A percentile compares a stretch with the other conserved stretches of the same genome.
Evolutionary conservation across 495 filamentous ascomycete species (phyloP).

Genomic region (Trichocladium uniseriatum): DNA sequence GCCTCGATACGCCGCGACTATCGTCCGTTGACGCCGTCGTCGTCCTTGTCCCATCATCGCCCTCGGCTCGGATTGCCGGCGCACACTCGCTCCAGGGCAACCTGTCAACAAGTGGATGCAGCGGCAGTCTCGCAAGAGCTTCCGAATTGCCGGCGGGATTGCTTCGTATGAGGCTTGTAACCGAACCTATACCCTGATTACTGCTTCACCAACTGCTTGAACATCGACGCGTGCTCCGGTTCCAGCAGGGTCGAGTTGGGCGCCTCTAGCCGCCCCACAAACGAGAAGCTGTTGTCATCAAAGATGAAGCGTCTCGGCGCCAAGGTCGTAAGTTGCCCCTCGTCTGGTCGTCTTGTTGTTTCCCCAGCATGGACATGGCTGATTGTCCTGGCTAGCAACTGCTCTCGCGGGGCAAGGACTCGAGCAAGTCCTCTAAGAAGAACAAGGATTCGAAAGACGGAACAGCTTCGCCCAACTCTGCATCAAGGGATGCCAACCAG

Average conservation of each 20-base stretch:
- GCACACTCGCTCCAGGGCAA: neutral
- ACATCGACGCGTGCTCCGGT: constrained; percentile 6
- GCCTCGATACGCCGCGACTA: constrained; percentile 5
- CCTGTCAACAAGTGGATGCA: neutral
- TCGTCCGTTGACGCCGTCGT: neutral
- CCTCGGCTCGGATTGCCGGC: neutral
- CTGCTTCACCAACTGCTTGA: neutral
- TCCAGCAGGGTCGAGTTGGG: constrained; percentile 24
- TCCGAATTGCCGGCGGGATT: neutral
- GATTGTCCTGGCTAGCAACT: constrained; percentile 27
- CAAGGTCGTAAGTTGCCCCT: constrained; percentile 72
- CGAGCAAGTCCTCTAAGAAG: constrained; percentile 86
- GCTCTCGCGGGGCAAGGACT: constrained; percentile 92
- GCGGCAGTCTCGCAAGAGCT: neutral
- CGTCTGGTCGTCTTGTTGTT: no score
- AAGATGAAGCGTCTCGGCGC: constrained; percentile 98
- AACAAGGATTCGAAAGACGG: constrained; percentile 78
- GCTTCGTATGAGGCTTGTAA: constrained; percentile 2
- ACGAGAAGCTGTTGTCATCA: constrained; percentile 35
- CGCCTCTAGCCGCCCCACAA: constrained; percentile 27
- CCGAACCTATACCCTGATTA: neutral
- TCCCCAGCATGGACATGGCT: no score
- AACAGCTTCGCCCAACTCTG: constrained; percentile 64
- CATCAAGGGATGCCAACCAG: constrained; percentile 45
- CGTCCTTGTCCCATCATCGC: no score